Evolutionary conservation across 192 early-diverging fungal species (phyloP).

Genomic region (Helicostylum pulchrum): DNA sequence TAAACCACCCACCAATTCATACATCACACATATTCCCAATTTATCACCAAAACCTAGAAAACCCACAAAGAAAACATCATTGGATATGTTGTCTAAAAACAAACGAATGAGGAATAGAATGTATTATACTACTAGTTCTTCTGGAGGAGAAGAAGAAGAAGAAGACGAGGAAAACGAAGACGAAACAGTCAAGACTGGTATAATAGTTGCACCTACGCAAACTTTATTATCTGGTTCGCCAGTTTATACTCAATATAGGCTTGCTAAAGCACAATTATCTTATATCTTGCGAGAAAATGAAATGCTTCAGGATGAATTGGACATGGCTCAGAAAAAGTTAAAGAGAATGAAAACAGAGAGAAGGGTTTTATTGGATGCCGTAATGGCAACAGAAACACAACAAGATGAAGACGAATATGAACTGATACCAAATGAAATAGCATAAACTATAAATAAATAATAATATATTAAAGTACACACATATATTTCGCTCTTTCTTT

Average conservation of each 20-base stretch:
- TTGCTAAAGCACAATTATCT: slow-evolving; percentile 39
- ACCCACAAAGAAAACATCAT: slow-evolving; percentile 5
- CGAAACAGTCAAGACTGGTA: neutral
- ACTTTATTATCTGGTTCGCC: neutral
- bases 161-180: neutral
- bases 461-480: neutral
- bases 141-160: neutral
- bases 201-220: neutral
- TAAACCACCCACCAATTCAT: neutral
- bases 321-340: slow-evolving; percentile 29
- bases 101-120: slow-evolving; percentile 2
- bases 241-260: slow-evolving; percentile 27
- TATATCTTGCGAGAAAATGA: slow-evolving; percentile 47
- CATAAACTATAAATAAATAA: slow-evolving; percentile 4
- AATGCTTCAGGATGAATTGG: slow-evolving; percentile 42
- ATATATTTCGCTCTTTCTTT: too few relatives aligned
- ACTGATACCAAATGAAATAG: slow-evolving; percentile 2
- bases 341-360: slow-evolving; percentile 40
- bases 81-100: neutral
- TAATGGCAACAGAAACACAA: slow-evolving; percentile 31
- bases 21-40: neutral
- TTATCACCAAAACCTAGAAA: neutral
- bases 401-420: slow-evolving; percentile 2
- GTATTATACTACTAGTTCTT: slow-evolving; percentile 1
- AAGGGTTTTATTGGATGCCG: slow-evolving; percentile 40